Conservation (phyloP, 805 yeast genomes). For the Debaryomyces castellii region DNA sequence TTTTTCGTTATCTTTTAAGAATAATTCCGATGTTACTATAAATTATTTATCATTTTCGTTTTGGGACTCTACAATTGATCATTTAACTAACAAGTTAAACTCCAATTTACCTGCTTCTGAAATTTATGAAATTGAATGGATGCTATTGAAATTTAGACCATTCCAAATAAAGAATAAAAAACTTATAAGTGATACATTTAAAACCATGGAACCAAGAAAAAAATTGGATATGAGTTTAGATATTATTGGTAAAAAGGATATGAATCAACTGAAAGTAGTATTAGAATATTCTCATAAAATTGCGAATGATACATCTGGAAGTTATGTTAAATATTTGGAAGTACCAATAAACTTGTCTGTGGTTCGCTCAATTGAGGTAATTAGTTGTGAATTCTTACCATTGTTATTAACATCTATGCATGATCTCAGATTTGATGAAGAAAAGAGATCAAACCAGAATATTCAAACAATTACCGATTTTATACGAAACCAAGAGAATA, state of each 20-base stretch:
- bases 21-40: conserved; percentile 56
- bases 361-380: conserved; percentile 69
- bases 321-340: conserved; percentile 53
- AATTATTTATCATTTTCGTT: conserved; percentile 60
- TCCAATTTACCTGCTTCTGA: conserved; percentile 57
- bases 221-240: conserved; percentile 54
- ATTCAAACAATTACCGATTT: conserved; percentile 28
- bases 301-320: conserved; percentile 14
- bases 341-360: conserved; percentile 73
- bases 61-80: conserved; percentile 72
- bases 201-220: conserved; percentile 36
- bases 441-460: neutral
- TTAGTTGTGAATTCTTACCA: conserved; percentile 74
- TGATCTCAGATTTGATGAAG: neutral
- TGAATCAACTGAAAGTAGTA: conserved; percentile 61
- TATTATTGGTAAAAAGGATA: conserved; percentile 70
- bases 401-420: conserved; percentile 28
- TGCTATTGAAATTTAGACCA: conserved; percentile 57
- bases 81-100: conserved; percentile 55
- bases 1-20: conserved; percentile 53
- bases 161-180: conserved; percentile 51
- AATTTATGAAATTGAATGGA: conserved; percentile 72
- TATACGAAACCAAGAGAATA: conserved; percentile 15
- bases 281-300: conserved; percentile 57
- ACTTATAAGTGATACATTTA: conserved; percentile 34